Percentiles rank a stretch among this genome's conserved stretches.
These are phyloP conservation scores for Paraphaeosphaeria sporulosa DNA, from an alignment of 2,329 filamentous ascomycete species.

Conservation along the genomic window DNA sequence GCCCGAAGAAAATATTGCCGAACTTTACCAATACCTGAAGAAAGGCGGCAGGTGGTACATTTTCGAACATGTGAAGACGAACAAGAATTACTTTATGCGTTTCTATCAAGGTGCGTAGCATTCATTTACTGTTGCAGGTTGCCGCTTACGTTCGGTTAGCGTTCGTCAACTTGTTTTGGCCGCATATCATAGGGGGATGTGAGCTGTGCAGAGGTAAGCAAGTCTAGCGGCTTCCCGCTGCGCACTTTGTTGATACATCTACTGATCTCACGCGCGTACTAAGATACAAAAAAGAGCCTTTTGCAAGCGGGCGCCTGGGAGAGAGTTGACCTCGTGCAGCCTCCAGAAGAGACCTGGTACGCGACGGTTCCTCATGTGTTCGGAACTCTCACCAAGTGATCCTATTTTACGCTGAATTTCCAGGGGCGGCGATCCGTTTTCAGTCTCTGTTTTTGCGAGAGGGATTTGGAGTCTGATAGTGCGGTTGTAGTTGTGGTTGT, in stretches of 20 bases:
- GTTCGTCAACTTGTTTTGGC: slow-evolving; percentile 10
- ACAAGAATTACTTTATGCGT: slow-evolving; percentile 1
- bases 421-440: background rate
- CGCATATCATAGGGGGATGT: slow-evolving; percentile 10
- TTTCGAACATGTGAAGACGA: slow-evolving; percentile 1
- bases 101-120: slow-evolving; percentile 5
- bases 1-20: slow-evolving; percentile 7
- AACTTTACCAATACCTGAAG: slow-evolving; percentile 10
- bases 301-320: slow-evolving; percentile 1
- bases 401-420: background rate
- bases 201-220: slow-evolving; percentile 6
- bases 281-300: slow-evolving; percentile 5
- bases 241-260: background rate
- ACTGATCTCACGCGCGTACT: background rate
- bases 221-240: background rate
- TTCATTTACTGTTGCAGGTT: background rate
- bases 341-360: slow-evolving; percentile 5
- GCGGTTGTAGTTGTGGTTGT: background rate
- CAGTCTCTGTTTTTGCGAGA: background rate
- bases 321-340: slow-evolving; percentile 2
- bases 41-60: slow-evolving; percentile 10
- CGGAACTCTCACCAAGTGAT: slow-evolving; percentile 8
- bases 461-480: background rate
- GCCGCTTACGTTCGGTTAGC: background rate
- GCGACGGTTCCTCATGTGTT: slow-evolving; percentile 3